These are phyloP conservation scores for Coleophoma crateriformis DNA, from an alignment of 2,329 filamentous ascomycete genomes.

Conservation along the genomic window DNA sequence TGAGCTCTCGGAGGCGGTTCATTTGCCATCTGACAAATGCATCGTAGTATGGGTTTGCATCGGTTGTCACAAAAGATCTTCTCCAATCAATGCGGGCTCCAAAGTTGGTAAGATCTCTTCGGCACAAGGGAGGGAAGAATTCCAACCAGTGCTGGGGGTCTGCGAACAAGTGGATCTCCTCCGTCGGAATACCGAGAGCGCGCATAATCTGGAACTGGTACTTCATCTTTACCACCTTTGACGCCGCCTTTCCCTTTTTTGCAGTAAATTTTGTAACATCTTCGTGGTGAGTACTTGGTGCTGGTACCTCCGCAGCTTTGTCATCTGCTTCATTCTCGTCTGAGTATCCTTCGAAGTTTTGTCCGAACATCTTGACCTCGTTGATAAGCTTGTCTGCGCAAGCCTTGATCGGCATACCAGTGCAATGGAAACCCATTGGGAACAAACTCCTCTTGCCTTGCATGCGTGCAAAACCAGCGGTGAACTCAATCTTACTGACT, in stretches of 20 bases:
- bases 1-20: conserved; percentile 80
- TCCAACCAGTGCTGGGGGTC: conserved; percentile 90
- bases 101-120: conserved; percentile 74
- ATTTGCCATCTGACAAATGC: conserved; percentile 96
- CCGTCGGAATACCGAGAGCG: conserved; percentile 76
- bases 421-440: conserved; percentile 92
- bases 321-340: conserved; percentile 51
- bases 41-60: conserved; percentile 96
- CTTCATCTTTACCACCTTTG: conserved; percentile 88
- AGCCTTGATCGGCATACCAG: conserved; percentile 97
- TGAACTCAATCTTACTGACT: conserved; percentile 89
- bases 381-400: conserved; percentile 91
- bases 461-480: conserved; percentile 81
- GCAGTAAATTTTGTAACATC: conserved; percentile 88
- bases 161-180: conserved; percentile 90
- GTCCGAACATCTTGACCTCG: conserved; percentile 84
- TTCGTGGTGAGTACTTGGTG: conserved; percentile 64
- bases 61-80: conserved; percentile 87
- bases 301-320: conserved; percentile 42
- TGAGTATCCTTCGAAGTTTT: conserved; percentile 75
- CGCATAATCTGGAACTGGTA: conserved; percentile 97
- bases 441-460: conserved; percentile 83
- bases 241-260: conserved; percentile 87
- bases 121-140: conserved; percentile 80
- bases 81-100: conserved; percentile 91